Conservation (phyloP, 441 rosid species). For the Corymbia calophylla region DNA sequence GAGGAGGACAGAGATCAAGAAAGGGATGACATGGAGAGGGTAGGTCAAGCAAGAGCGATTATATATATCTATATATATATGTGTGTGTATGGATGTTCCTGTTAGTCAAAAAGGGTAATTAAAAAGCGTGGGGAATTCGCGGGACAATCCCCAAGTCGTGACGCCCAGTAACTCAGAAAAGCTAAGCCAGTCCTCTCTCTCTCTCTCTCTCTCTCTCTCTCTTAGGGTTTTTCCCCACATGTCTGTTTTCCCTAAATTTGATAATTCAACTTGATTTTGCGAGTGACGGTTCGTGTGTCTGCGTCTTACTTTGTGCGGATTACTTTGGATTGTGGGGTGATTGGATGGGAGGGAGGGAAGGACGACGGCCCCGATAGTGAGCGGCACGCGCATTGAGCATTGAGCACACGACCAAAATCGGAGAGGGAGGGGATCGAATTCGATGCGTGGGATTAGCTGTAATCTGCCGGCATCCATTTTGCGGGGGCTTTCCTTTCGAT, state of each 20-base stretch:
- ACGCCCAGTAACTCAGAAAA: not conserved
- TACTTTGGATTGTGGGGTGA: not conserved
- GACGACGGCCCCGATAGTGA: not conserved
- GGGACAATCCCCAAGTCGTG: conserved; percentile 12
- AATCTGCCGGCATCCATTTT: not conserved
- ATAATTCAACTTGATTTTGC: not conserved
- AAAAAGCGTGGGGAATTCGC: conserved; percentile 47
- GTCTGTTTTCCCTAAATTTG: not conserved
- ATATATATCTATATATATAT: not conserved
- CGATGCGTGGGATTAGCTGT: not conserved
- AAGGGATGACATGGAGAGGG: not conserved
- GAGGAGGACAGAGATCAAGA: not conserved
- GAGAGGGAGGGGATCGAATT: not conserved
- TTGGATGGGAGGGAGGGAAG: not conserved
- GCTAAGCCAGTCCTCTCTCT: not conserved
- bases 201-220: too few relatives aligned
- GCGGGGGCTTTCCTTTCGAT: not conserved
- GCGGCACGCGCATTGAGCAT: not conserved
- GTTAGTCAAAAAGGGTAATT: not conserved
- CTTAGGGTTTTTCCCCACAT: not conserved
- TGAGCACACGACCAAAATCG: not conserved
- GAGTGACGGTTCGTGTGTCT: not conserved
- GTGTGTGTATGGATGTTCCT: not conserved
- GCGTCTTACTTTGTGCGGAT: not conserved
- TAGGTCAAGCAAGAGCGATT: not conserved